Evolutionary conservation across 805 yeast genomes (phyloP).

Genomic region (Zygoascus flipseniorum): DNA sequence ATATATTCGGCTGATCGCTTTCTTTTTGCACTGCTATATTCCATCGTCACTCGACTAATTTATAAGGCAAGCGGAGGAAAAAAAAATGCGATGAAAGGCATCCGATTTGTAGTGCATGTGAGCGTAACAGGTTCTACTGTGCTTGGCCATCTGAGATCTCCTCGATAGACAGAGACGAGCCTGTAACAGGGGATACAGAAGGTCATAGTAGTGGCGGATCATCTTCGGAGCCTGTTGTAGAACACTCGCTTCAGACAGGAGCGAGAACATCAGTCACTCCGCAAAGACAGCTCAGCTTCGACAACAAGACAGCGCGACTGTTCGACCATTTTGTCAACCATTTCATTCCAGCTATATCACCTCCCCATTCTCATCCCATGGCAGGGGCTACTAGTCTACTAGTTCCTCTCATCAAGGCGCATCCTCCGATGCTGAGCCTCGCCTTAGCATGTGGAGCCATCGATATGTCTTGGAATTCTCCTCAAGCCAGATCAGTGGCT

Average conservation of each 20-base stretch:
- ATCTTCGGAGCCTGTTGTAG: not conserved
- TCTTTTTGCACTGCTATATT: too few species aligned
- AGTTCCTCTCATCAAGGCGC: not conserved
- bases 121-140: not conserved
- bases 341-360: not conserved
- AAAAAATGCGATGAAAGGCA: constrained; percentile 4
- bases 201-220: too few species aligned
- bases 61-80: constrained; percentile 1
- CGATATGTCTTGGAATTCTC: not conserved
- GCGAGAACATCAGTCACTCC: not conserved
- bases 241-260: too few species aligned
- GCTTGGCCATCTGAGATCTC: not conserved
- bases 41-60: not conserved
- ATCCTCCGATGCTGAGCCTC: not conserved
- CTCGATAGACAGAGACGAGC: not conserved
- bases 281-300: not conserved
- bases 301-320: not conserved
- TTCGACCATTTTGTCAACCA: not conserved
- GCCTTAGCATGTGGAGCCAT: constrained; percentile 2
- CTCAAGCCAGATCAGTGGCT: not conserved
- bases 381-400: not conserved
- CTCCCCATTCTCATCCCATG: constrained; percentile 1
- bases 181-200: too few species aligned
- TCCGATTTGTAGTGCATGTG: constrained; percentile 2
- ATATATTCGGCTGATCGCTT: too few species aligned